Evolutionary conservation across 768 basidiomycete species (phyloP), one percentile per base, ranked within the genome.

Genomic region (Terana coerulea): DNA sequence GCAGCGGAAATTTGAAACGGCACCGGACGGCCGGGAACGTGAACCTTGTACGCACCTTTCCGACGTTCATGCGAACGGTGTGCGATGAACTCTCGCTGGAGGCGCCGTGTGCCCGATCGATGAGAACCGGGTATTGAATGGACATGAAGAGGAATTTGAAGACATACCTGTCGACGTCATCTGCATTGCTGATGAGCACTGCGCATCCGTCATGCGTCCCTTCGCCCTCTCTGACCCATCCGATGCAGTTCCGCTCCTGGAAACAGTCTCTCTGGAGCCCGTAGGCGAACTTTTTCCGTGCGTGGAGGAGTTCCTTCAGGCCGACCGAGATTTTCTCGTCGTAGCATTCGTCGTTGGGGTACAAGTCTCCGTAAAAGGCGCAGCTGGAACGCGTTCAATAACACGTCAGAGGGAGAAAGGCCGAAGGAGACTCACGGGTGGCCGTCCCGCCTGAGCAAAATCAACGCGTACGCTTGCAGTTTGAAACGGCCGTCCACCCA

Each of bases 361-460:
- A 90, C 14, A 91, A 61, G 64, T 92, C 90, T 5, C 88, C 90
- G 55, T 91, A 91, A 65, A 91, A 93, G n/a, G 91, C 81, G 58
- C 90, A 93, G 34, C 90, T 92, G 47, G 44, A 30, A 8, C 47
- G 29, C 28, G 34, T 19, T 50, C 4, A 39, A 12, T 34, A 36
- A 17, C 17, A 30, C 7, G 25, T n/a, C 11, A 41, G 39, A 43
- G 10, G 29, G 21, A 34, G 43, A 1, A 29, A 36, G 21, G 11
- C 8, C 28, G 15, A 47, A 28, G 29, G 15, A 6, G 4, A 73
- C 88, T 64, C 61, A 91, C 89, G 90, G 90, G 58, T 87, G 76
- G 25, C 90, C 90, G 35, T 74, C 67, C 33, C 73, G 71, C 54
- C 86, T 81, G 41, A 93, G 73, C 49, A 93, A 73, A 59, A 90